Evolutionary conservation across 2,329 filamentous ascomycete genomes (phyloP).

Genomic region (Phialophora macrospora): DNA sequence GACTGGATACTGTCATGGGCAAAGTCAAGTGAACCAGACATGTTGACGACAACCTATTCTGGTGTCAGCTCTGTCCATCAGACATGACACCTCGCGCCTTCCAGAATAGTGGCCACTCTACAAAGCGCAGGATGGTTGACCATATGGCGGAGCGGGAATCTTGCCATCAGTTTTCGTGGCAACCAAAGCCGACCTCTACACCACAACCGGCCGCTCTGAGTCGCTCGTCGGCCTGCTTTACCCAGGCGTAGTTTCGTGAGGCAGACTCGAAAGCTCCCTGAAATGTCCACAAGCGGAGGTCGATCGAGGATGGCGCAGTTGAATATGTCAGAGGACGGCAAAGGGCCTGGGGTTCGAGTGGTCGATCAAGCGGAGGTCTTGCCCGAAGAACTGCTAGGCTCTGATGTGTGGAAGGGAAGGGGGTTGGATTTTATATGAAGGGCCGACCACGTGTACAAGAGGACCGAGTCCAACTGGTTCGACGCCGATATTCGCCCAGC

Average conservation of each 20-base stretch:
- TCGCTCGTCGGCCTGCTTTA: neutral
- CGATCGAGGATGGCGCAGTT: neutral
- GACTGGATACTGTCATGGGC: conserved; percentile 90
- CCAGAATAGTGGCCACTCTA: neutral
- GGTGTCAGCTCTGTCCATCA: neutral
- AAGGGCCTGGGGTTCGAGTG: neutral
- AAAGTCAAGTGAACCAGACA: conserved; percentile 70
- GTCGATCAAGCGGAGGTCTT: neutral
- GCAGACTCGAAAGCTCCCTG: neutral
- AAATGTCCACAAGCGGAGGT: neutral
- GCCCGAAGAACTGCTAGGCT: neutral
- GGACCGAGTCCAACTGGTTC: neutral
- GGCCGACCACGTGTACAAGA: neutral
- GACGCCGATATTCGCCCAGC: neutral
- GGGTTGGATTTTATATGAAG: neutral
- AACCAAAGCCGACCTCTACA: neutral
- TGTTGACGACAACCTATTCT: conserved; percentile 40
- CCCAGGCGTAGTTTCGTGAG: neutral
- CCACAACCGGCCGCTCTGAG: neutral
- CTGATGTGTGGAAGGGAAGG: neutral
- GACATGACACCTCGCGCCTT: neutral
- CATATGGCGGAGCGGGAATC: neutral
- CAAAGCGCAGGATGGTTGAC: no score
- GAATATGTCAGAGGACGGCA: neutral
- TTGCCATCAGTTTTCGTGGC: neutral